These are phyloP conservation scores for Lentinula boryana DNA, from an alignment of 768 basidiomycete species.

Conservation along the genomic window DNA sequence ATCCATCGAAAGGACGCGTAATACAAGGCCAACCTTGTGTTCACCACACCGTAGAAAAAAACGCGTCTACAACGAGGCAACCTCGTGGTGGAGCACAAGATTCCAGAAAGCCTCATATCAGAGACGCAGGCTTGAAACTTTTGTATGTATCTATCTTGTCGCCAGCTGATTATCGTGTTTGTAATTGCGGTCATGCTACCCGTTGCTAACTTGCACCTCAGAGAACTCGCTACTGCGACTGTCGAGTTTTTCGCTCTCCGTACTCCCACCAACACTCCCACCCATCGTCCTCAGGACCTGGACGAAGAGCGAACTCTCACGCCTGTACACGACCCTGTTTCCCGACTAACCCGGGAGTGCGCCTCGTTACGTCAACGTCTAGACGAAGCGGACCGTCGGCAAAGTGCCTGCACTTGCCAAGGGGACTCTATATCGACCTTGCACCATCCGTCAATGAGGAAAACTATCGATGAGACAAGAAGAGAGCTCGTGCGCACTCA, in stretches of 20 bases:
- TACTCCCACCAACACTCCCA: conserved; percentile 25
- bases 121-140: not conserved
- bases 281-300: conserved; percentile 19
- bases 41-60: not conserved
- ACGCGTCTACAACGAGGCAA: conserved; percentile 7
- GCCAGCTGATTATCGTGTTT: not conserved
- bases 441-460: conserved; percentile 38
- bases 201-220: conserved; percentile 40
- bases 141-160: not conserved
- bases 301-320: conserved; percentile 25
- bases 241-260: conserved; percentile 54
- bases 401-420: conserved; percentile 30
- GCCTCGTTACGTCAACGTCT: conserved; percentile 41
- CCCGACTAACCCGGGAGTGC: conserved; percentile 33
- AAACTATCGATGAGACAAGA: conserved; percentile 52
- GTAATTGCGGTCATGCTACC: conserved; percentile 34
- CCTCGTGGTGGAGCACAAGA: conserved; percentile 4
- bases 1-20: not conserved
- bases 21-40: not conserved
- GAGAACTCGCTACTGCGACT: conserved; percentile 45
- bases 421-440: conserved; percentile 35
- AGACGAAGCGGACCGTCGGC: conserved; percentile 32
- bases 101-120: conserved; percentile 3
- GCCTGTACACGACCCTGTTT: conserved; percentile 34
- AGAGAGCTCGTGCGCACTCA: conserved; percentile 49